Evolutionary conservation across 1,284 basidiomycete genomes (phyloP), one percentile per base, ranked within the genome.

Genomic region (Gymnopus androsaceus): DNA sequence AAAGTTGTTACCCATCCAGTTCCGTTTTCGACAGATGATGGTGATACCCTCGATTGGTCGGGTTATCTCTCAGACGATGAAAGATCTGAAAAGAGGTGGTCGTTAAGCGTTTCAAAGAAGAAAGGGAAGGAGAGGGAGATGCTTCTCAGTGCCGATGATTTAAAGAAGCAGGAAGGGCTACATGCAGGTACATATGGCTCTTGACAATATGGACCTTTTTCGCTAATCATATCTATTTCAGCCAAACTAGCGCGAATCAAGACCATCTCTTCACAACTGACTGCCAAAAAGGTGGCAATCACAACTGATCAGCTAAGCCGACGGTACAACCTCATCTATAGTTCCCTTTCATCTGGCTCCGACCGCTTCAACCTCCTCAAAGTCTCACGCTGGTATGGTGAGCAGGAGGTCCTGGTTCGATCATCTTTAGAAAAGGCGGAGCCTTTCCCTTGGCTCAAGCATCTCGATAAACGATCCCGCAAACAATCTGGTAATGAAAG

Each of bases 11-110:
- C 81, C n/a, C n/a, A 84, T 59, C 83, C 82, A 15, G 78, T 90
- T 6, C 88, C 88, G 0, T 70, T 78, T 3, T 89, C 87, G 9
- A 74, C 77, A 3, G 80, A 89, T 64, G 82, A 84, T 54, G 88
- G 88, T 7, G 71, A 73, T 21, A 87, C 86, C 1, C 70, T 90
- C 23, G 88, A 90, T 63, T 90, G 88, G 88, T 78, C 80, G 15
- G 75, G 77, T 14, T 65, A 74, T 34, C 64, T 66, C 9, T 68
- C 74, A 2, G 80, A 83, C 25, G 83, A 87, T 17, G 84, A 85
- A 37, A 80, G 71, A 59, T 30, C 64, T 25, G 85, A 88, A 42
- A 80, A 74, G 56, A 79, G 79, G 48, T 88, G 88, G 87, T 69
- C 78, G 0, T 68, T 88, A 58, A 78, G 80, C 8, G 75, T 82